Conservation (phyloP, 192 early-diverging fungal genomes). For the Neocallimastix lanati region DNA sequence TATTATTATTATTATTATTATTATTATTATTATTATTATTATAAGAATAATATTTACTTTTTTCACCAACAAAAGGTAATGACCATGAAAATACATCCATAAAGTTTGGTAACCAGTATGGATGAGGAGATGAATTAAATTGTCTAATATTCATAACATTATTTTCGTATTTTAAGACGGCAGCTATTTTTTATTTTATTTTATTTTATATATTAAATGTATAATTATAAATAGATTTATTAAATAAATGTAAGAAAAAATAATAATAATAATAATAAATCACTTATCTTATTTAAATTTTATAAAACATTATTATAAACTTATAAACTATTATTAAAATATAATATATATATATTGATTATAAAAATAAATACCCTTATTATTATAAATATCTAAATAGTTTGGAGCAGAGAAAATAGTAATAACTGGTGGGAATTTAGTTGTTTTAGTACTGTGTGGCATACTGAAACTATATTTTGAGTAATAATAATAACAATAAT, state of each 20-base stretch:
- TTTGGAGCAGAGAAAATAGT: slow-evolving; percentile 97
- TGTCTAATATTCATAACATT: slow-evolving; percentile 99
- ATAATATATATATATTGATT: too few relatives aligned
- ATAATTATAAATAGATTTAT: too few relatives aligned
- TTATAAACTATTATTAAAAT: too few relatives aligned
- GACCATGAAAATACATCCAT: slow-evolving; percentile 99
- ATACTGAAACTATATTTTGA: background rate
- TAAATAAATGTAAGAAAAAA: too few relatives aligned
- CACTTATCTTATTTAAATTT: too few relatives aligned
- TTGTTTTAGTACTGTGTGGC: slow-evolving; percentile 41
- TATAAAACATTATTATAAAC: too few relatives aligned
- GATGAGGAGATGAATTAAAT: slow-evolving; percentile 87
- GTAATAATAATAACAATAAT: too few relatives aligned
- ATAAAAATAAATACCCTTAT: slow-evolving; percentile 65
- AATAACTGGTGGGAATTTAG: slow-evolving; percentile 89
- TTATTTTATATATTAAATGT: too few relatives aligned
- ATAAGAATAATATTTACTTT: too few relatives aligned
- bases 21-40: too few relatives aligned
- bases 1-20: too few relatives aligned
- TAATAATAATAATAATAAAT: too few relatives aligned
- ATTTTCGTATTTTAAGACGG: slow-evolving; percentile 94
- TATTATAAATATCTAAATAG: slow-evolving; percentile 95
- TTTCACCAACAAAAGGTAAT: slow-evolving; percentile 93
- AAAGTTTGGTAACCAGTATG: slow-evolving; percentile 97
- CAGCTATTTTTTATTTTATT: slow-evolving; percentile 32